phyloP scores from a whole-genome alignment of 2,329 filamentous ascomycete genomes.

The Colletotrichum caudatum region DNA sequence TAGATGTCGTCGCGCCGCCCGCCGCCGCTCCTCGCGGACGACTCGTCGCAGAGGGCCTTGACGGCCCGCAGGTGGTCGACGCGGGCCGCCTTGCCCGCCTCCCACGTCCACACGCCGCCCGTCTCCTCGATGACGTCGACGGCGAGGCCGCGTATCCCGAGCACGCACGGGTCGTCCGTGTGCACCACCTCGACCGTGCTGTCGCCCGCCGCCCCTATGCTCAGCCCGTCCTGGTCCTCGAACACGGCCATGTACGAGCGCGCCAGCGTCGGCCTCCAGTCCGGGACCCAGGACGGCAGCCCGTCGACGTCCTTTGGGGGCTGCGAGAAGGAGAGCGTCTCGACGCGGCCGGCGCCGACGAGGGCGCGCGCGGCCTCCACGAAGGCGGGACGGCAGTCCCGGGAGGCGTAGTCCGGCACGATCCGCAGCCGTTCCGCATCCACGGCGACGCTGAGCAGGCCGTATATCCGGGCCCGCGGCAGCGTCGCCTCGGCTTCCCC shows the following conservation, averaged over 20 bases:
- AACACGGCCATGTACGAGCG: conserved; percentile 16
- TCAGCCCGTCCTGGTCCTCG: conserved; percentile 19
- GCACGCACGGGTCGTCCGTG: conserved; percentile 4
- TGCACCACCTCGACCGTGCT: conserved; percentile 11
- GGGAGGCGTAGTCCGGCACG: conserved; percentile 21
- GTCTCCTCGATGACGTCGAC: conserved; percentile 37
- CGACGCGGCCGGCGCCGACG: conserved; percentile 21
- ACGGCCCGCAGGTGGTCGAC: conserved; percentile 9
- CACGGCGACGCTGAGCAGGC: conserved; percentile 44
- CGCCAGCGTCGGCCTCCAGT: conserved; percentile 48
- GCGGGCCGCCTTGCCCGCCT: background rate
- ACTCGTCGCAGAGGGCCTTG: conserved; percentile 14
- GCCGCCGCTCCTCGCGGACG: background rate
- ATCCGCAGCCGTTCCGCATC: conserved; percentile 22
- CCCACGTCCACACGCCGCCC: conserved; percentile 28
- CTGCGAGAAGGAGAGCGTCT: conserved; percentile 35
- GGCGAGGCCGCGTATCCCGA: conserved; percentile 31
- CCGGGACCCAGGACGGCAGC: conserved; percentile 54
- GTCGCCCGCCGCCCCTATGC: conserved; percentile 13
- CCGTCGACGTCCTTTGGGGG: conserved; percentile 28
- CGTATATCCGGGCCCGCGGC: conserved; percentile 45
- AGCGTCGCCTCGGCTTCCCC: conserved; percentile 41
- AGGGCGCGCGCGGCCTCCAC: conserved; percentile 26
- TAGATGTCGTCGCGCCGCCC: conserved; percentile 9
- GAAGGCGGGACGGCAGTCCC: conserved; percentile 17